These are phyloP conservation scores for Fonticula alba DNA, from an alignment of 78 protist species.

Conservation along the genomic window DNA sequence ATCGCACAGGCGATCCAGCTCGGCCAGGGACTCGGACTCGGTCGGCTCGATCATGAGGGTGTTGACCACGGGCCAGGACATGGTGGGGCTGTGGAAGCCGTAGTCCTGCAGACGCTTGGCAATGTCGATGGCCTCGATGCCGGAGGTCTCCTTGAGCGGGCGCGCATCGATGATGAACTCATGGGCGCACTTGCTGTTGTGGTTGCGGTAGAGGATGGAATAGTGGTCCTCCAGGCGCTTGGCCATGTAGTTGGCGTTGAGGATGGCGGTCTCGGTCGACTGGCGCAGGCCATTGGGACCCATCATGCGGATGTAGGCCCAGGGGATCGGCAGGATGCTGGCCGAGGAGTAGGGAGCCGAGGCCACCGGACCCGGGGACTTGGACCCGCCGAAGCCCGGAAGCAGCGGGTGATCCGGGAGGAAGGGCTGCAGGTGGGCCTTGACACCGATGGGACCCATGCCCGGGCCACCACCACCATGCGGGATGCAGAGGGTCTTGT, in stretches of 20 bases:
- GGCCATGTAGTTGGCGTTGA: conserved; percentile 94
- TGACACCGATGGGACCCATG: conserved; percentile 90
- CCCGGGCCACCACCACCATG: conserved; percentile 99
- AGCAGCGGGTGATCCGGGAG: conserved; percentile 6
- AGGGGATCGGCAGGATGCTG: conserved; percentile 77
- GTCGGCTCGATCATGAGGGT: conserved; percentile 97
- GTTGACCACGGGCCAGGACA: conserved; percentile 78
- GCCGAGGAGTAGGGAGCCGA: conserved; percentile 78
- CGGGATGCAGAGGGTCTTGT: conserved; percentile 95
- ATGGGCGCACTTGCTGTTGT: conserved; percentile 55
- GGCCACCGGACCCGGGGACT: conserved; percentile 53
- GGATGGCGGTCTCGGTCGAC: conserved; percentile 63
- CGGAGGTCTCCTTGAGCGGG: conserved; percentile 43
- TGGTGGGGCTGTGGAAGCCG: conserved; percentile 69
- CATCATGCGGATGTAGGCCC: conserved; percentile 70
- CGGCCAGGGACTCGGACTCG: conserved; percentile 70
- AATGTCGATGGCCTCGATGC: conserved; percentile 75
- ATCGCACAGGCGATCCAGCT: conserved; percentile 79
- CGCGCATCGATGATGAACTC: conserved; percentile 88
- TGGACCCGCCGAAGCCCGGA: conserved; percentile 4
- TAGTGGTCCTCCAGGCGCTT: conserved; percentile 55
- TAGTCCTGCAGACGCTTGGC: conserved; percentile 91
- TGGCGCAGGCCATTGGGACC: conserved; percentile 56
- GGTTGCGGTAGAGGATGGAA: conserved; percentile 51
- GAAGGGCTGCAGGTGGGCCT: conserved; percentile 13